These are phyloP conservation scores for Echium plantagineum DNA, from an alignment of 257 asterid genomes.

Conservation along the genomic window DNA sequence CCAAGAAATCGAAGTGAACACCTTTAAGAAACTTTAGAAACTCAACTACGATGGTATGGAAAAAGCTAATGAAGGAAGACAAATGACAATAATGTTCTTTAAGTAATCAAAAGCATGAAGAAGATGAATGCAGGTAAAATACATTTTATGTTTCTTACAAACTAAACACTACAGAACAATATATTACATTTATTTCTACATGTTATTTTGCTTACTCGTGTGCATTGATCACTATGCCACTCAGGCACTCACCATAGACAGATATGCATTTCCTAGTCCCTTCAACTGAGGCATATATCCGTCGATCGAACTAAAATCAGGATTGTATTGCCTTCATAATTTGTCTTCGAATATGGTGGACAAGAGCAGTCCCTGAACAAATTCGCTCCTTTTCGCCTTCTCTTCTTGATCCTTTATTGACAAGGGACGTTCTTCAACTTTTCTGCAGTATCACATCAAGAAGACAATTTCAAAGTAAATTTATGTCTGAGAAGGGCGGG, in stretches of 20 bases:
- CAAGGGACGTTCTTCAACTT: constrained; percentile 51
- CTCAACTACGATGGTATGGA: too few species aligned
- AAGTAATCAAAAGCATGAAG: background rate
- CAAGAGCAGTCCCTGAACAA: constrained; percentile 63
- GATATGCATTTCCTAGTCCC: background rate
- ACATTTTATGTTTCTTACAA: background rate
- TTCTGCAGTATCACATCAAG: constrained; percentile 30
- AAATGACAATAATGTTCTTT: too few species aligned
- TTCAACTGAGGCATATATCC: background rate
- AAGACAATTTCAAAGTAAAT: too few species aligned
- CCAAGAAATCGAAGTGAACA: too few species aligned
- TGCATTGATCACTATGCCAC: background rate
- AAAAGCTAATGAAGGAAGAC: background rate
- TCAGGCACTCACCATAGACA: background rate
- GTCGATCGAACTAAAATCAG: background rate
- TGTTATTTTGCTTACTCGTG: background rate
- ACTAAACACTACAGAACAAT: background rate
- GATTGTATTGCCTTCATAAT: constrained; percentile 17
- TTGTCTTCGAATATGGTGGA: constrained; percentile 60
- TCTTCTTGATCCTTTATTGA: constrained; percentile 81
- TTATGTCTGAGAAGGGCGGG: too few species aligned
- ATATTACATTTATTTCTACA: background rate
- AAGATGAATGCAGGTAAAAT: background rate
- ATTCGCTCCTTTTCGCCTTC: constrained; percentile 61
- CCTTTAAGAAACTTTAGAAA: too few species aligned